These are phyloP conservation scores for Termitomyces sp. DNA, from an alignment of 768 basidiomycete genomes.

Conservation along the genomic window DNA sequence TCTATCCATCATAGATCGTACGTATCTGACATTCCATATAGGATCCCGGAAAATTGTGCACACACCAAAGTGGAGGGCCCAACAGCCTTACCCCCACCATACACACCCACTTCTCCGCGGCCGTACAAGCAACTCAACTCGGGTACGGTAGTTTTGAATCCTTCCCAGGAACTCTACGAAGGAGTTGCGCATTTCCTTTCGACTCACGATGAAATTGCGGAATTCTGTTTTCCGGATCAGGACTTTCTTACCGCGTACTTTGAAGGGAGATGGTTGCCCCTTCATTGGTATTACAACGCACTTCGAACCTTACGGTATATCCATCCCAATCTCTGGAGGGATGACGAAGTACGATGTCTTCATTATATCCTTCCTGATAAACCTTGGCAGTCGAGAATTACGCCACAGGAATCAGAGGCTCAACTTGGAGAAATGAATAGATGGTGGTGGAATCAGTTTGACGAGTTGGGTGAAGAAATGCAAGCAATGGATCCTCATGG, in stretches of 20 bases:
- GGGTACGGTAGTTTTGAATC: constrained; percentile 81
- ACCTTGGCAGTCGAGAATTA: constrained; percentile 68
- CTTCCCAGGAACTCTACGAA: constrained; percentile 54
- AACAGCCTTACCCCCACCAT: constrained; percentile 34
- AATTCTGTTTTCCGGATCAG: constrained; percentile 81
- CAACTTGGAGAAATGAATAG: constrained; percentile 51
- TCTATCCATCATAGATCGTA: not conserved
- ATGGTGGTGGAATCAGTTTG: constrained; percentile 84
- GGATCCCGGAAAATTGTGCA: constrained; percentile 92
- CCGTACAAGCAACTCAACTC: constrained; percentile 87
- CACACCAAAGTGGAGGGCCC: constrained; percentile 56
- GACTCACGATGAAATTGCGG: constrained; percentile 33
- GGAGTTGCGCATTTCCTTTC: constrained; percentile 54
- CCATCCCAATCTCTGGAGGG: constrained; percentile 78
- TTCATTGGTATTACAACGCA: constrained; percentile 90
- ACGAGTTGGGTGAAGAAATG: constrained; percentile 42
- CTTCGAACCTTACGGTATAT: constrained; percentile 77
- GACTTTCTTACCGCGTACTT: constrained; percentile 85
- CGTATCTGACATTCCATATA: constrained; percentile 25
- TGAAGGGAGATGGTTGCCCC: constrained; percentile 69
- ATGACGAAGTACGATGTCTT: constrained; percentile 80
- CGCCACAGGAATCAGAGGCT: constrained; percentile 27
- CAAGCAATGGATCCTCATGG: constrained; percentile 37
- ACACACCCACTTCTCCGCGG: constrained; percentile 48
- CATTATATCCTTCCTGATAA: constrained; percentile 88